phyloP scores from a whole-genome alignment of 495 filamentous ascomycete species.

The Xylaria flabelliformis region DNA sequence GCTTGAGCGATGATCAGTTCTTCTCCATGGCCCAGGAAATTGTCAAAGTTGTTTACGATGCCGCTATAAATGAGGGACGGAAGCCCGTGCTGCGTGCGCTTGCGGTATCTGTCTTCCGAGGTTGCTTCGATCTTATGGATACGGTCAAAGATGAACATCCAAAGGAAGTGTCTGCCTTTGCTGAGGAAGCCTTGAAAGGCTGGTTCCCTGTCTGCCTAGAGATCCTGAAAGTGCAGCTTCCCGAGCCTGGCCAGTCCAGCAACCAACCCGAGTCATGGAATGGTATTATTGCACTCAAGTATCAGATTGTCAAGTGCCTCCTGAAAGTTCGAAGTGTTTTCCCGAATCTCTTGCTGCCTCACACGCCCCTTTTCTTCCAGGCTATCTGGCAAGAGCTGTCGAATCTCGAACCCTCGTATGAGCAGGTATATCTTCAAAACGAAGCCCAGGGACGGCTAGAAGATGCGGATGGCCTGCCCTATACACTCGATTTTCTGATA shows the following conservation, averaged over 20 bases:
- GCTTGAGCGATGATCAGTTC: constrained; percentile 92
- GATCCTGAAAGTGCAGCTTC: constrained; percentile 72
- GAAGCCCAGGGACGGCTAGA: constrained; percentile 87
- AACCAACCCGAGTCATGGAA: constrained; percentile 64
- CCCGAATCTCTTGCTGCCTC: constrained; percentile 76
- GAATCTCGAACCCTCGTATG: constrained; percentile 71
- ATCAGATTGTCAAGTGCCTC: constrained; percentile 90
- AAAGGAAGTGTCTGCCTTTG: constrained; percentile 81
- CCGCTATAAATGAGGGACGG: constrained; percentile 75
- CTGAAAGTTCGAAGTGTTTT: constrained; percentile 90
- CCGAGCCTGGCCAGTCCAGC: constrained; percentile 52
- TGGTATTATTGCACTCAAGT: constrained; percentile 82
- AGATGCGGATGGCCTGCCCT: constrained; percentile 89
- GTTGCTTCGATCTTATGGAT: constrained; percentile 92
- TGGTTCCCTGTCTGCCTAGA: constrained; percentile 90
- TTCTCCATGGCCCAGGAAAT: constrained; percentile 84
- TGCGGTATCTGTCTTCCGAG: constrained; percentile 85
- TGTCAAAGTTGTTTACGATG: constrained; percentile 79
- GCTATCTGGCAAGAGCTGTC: constrained; percentile 86
- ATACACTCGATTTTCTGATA: constrained; percentile 91
- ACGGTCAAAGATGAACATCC: constrained; percentile 93
- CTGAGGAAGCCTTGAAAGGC: constrained; percentile 76
- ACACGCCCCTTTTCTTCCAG: constrained; percentile 79
- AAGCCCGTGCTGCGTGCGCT: constrained; percentile 78
- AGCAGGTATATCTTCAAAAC: constrained; percentile 80